Base-by-base conservation (phyloP, 2,329 filamentous ascomycete species). In the Pseudogymnoascus sp. region DNA sequence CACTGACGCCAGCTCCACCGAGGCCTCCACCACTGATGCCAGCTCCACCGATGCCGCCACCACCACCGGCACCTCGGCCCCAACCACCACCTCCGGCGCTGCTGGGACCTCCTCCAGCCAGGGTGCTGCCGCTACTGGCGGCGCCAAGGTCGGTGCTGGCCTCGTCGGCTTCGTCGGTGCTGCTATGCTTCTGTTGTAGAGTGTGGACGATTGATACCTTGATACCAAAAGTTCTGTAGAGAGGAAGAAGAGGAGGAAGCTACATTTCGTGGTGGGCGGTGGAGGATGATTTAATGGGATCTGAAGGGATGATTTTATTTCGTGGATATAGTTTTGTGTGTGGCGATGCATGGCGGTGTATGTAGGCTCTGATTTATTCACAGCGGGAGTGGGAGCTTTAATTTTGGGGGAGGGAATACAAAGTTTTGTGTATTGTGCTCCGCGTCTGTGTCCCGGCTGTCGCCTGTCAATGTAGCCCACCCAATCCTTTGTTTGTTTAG, bases 111-210 rank as follows among this genome's bases (percentile, higher is more conserved):
- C 57, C 3, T 17, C 28, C 19, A 40, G 31, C 36, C 1, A 9
- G 57, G 57, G 57, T 38, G 57, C 57, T 35, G 57, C 57, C 36
- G 19, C 57, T 2, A 35, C 57, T 9, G 57, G 13, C 4, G 23
- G 23, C 4, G 57, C 57, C 17, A 35, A 40, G 31, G 57, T 60
- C 8, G 57, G 57, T 4, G 57, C 57, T 60, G 57, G 57, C 11
- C 57, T 60, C 6, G 19, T 38, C 8, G 57, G 57, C 17, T 60
- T 60, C 9, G 28, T 60, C 11, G 57, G 57, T 23, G 57, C 57
- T 60, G 57, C 57, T 60, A 40, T 60, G 19, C 28, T 60, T 7
- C 21, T 60, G 28, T 60, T 60, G 57, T 60, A 60, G 15, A 38
- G 31, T 11, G 26, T 53, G 47, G 26, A 53, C n/a, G 47, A 4